Conservation (phyloP, 192 early-diverging fungal genomes). For the Umbelopsis sp. region DNA sequence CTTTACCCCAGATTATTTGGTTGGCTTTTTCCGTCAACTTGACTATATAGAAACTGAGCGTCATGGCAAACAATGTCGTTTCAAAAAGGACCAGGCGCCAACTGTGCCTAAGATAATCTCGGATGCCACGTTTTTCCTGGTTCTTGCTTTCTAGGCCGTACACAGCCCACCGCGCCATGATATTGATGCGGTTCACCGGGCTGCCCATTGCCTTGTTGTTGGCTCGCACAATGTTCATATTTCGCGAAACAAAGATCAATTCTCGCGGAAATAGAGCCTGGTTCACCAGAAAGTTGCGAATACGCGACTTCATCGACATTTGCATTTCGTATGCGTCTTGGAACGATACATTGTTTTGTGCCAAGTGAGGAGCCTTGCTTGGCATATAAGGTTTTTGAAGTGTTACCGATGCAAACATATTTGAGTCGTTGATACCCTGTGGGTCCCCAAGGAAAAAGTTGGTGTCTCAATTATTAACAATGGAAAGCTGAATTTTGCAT, state of each 20-base stretch:
- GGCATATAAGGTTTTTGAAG: constrained; percentile 68
- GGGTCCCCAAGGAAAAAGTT: constrained; percentile 26
- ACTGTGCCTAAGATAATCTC: background rate
- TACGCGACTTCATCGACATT: constrained; percentile 71
- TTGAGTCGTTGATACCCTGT: constrained; percentile 58
- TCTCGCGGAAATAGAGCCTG: constrained; percentile 80
- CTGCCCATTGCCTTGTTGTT: constrained; percentile 84
- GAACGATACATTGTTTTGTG: constrained; percentile 34
- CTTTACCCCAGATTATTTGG: constrained; percentile 38
- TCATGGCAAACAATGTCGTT: constrained; percentile 57
- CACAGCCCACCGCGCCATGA: constrained; percentile 84
- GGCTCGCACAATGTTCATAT: constrained; percentile 85
- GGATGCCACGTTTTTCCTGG: background rate
- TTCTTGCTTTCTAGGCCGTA: constrained; percentile 45
- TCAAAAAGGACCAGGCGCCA: constrained; percentile 52
- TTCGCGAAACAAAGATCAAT: constrained; percentile 87
- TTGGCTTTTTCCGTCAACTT: constrained; percentile 45
- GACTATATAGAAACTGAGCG: constrained; percentile 61
- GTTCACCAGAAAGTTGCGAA: constrained; percentile 71
- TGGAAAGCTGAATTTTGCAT: too few species aligned
- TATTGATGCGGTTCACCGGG: constrained; percentile 86
- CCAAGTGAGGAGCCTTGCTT: constrained; percentile 48
- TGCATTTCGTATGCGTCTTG: constrained; percentile 75
- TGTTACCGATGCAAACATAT: constrained; percentile 72
- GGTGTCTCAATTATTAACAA: too few species aligned